A percentile compares a stretch with the other conserved stretches of the same genome.
Evolutionary conservation across 2,329 filamentous ascomycete genomes (phyloP).

Genomic region (Chrysosporium keratinophilum): DNA sequence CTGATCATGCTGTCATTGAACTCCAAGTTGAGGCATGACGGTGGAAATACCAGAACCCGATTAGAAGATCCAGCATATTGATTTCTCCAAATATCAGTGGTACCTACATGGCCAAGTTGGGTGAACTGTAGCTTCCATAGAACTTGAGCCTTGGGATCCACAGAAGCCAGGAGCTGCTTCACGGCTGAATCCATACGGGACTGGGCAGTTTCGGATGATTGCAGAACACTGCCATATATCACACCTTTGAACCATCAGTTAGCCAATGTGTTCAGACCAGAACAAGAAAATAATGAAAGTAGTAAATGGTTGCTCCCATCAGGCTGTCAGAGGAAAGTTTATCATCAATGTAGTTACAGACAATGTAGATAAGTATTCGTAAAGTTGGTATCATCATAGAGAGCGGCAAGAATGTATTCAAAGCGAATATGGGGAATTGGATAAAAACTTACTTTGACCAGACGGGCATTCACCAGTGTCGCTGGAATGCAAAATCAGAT

Average conservation of each 20-base stretch:
- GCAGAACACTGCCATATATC: conserved; percentile 44
- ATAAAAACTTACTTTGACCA: conserved; percentile 69
- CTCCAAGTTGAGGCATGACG: conserved; percentile 53
- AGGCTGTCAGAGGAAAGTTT: conserved; percentile 74
- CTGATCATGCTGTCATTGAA: conserved; percentile 63
- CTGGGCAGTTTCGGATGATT: conserved; percentile 28
- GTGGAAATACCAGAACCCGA: conserved; percentile 47
- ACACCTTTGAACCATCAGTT: conserved; percentile 34
- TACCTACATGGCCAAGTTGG: conserved; percentile 30
- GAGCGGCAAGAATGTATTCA: conserved; percentile 22
- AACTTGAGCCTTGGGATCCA: conserved; percentile 29
- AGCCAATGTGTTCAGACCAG: background rate
- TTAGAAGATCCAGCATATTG: conserved; percentile 27
- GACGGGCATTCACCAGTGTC: conserved; percentile 85
- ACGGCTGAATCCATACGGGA: conserved; percentile 33
- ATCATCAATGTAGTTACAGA: conserved; percentile 88
- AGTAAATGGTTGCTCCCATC: conserved; percentile 44
- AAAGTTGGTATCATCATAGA: conserved; percentile 66
- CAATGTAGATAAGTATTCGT: conserved; percentile 99
- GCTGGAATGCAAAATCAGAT: conserved; percentile 66
- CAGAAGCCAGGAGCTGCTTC: conserved; percentile 33
- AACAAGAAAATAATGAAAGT: conserved; percentile 11
- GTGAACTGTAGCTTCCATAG: conserved; percentile 47
- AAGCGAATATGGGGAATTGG: conserved; percentile 15
- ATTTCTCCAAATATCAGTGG: conserved; percentile 11